Evolutionary conservation across 2,329 filamentous ascomycete species (phyloP).

Genomic region (Stemphylium vesicarium): DNA sequence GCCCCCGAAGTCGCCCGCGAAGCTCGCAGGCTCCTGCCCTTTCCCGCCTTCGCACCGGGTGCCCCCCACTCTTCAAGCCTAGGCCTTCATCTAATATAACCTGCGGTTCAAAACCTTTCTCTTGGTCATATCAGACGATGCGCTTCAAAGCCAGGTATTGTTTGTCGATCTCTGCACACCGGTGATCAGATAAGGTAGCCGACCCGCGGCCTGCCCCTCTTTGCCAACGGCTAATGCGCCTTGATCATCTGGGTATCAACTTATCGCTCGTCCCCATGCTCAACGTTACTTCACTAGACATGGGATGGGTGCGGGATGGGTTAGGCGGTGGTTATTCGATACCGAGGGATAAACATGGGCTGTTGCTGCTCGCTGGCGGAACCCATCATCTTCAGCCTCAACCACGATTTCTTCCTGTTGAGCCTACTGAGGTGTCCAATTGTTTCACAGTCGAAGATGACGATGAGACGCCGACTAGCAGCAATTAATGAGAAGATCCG

Average conservation of each 20-base stretch:
- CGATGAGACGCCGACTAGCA: slow-evolving; percentile 18
- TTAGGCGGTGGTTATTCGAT: background rate
- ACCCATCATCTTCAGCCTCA: background rate
- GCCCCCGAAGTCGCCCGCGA: background rate
- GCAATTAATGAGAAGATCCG: slow-evolving; percentile 42
- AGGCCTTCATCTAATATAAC: too few species aligned
- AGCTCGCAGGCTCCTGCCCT: too few species aligned
- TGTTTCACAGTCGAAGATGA: slow-evolving; percentile 3
- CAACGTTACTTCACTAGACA: background rate
- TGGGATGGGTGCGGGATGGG: background rate
- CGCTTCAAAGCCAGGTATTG: too few species aligned
- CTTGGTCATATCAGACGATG: too few species aligned
- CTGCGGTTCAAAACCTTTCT: too few species aligned
- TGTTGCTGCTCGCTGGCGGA: background rate
- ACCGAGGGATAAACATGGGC: background rate
- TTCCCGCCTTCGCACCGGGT: too few species aligned
- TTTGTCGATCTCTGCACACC: background rate
- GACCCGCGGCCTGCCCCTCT: slow-evolving; percentile 6
- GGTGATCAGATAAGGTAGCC: slow-evolving; percentile 10
- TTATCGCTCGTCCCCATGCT: background rate
- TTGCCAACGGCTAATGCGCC: background rate
- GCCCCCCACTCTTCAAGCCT: too few species aligned
- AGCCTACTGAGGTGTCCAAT: background rate
- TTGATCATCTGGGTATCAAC: background rate
- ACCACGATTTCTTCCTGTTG: background rate